A percentile compares a stretch with the other conserved stretches of the same genome.
phyloP scores from a whole-genome alignment of 2,329 filamentous ascomycete genomes.

The Diaporthe sp. region DNA sequence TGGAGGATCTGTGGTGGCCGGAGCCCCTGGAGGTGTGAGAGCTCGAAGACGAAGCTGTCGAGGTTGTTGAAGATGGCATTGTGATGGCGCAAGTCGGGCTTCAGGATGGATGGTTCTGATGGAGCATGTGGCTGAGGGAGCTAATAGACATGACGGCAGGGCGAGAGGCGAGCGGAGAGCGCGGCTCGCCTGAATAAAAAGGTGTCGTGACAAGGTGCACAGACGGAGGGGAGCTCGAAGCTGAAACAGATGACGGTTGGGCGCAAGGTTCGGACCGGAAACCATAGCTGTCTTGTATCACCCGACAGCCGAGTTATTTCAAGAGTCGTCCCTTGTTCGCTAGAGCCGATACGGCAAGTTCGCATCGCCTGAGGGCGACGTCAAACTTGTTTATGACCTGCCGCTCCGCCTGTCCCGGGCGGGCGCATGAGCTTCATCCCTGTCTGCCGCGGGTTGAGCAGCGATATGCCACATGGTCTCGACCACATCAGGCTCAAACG shows the following conservation, averaged over 20 bases:
- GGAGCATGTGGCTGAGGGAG: conserved; percentile 13
- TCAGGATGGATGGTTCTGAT: background rate
- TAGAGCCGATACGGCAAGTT: conserved; percentile 20
- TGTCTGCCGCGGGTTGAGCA: conserved; percentile 23
- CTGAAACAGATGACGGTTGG: conserved; percentile 30
- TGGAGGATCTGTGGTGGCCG: conserved; percentile 23
- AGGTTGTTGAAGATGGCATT: conserved; percentile 34
- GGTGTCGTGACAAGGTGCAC: conserved; percentile 28
- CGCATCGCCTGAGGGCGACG: conserved; percentile 16
- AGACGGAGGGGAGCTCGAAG: conserved; percentile 31
- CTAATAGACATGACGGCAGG: conserved; percentile 1
- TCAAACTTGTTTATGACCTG: conserved; percentile 23
- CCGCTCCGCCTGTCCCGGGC: conserved; percentile 10
- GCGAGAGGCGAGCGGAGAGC: conserved; percentile 22
- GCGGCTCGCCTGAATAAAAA: conserved; percentile 19
- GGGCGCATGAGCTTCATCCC: conserved; percentile 6
- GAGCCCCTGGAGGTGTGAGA: conserved; percentile 25
- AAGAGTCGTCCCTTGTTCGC: conserved; percentile 18
- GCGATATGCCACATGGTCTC: conserved; percentile 26
- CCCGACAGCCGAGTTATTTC: conserved; percentile 28
- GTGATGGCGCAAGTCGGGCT: background rate
- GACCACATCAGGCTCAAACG: conserved; percentile 27
- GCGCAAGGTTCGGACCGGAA: conserved; percentile 30
- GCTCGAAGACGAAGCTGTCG: conserved; percentile 30
- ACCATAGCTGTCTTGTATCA: conserved; percentile 26